A percentile compares a stretch with the other conserved stretches of the same genome.
phyloP scores from a whole-genome alignment of 352 stramenopile species.

The Pythium folliculosum region DNA sequence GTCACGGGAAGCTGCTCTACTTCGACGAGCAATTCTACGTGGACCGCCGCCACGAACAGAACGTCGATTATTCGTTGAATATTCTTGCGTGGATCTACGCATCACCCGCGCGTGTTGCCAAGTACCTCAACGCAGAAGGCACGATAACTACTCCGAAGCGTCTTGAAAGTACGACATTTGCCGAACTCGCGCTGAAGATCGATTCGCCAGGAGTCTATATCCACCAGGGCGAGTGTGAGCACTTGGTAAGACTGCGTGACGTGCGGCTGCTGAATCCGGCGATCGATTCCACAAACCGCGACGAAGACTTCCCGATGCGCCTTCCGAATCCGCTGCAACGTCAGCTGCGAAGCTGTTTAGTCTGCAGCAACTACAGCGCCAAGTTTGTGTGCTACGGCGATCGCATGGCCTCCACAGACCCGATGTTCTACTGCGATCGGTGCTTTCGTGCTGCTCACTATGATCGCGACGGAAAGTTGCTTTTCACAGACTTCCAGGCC shows the following conservation, averaged over 20 bases:
- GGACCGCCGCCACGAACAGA: constrained; percentile 40
- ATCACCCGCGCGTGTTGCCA: constrained; percentile 33
- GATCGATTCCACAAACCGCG: constrained; percentile 34
- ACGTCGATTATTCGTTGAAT: constrained; percentile 55
- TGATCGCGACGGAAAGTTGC: constrained; percentile 44
- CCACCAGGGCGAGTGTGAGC: constrained; percentile 79
- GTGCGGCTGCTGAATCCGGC: constrained; percentile 53
- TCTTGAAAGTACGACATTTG: constrained; percentile 42
- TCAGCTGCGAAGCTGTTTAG: constrained; percentile 64
- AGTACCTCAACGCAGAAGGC: constrained; percentile 30
- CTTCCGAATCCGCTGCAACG: constrained; percentile 53
- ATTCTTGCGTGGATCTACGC: constrained; percentile 60
- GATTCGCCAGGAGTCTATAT: constrained; percentile 69
- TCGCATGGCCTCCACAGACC: constrained; percentile 56
- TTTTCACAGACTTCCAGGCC: constrained; percentile 72
- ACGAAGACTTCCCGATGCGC: constrained; percentile 58
- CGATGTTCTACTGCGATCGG: constrained; percentile 80
- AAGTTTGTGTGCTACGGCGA: constrained; percentile 83
- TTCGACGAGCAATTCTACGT: constrained; percentile 64
- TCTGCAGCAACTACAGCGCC: constrained; percentile 75
- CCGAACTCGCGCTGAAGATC: constrained; percentile 51
- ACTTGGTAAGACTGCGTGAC: constrained; percentile 67
- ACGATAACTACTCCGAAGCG: background rate
- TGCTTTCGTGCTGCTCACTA: constrained; percentile 76
- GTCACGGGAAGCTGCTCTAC: constrained; percentile 58